Base-by-base conservation (phyloP, 2,329 filamentous ascomycete genomes). In the Paraconiothyrium sp. region DNA sequence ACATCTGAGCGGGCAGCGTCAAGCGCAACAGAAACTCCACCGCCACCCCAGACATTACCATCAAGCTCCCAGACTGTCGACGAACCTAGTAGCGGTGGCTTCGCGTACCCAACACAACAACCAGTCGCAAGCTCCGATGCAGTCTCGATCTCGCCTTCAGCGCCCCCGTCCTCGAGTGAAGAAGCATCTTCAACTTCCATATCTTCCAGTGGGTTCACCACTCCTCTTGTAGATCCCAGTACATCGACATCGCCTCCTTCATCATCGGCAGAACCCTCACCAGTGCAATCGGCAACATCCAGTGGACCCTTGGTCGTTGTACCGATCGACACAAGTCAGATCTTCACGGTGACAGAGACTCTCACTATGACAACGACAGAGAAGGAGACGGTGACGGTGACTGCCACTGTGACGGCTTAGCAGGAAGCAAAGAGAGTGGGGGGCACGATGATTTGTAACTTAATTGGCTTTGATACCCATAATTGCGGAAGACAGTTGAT, bases 331-430 rank as follows among this genome's bases (percentile, higher is more conserved):
- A 67, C 69, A 4, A 72, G 67, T 47, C 74, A 76, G 59, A 63
- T 77, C 0, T 76, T 77, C n/a, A 77, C 75, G 0, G 65, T 78
- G 16, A 78, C 76, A 1, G 72, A 69, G 10, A 76, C 74, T 14
- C 50, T 51, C 0, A 68, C 62, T 2, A 68, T 65, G 27, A 77
- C 70, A 14, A 69, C 67, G 41, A 77, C 70, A 11, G 71, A 70
- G 59, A 76, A 68, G 56, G 74, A 75, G 48, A 78, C 72, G 0
- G 66, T 72, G 1, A 74, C 66, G 1, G 71, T 67, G 46, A 77
- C 75, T 2, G 62, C 60, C 8, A 72, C 66, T 39, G 72, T 70
- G 16, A 70, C 67, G 32, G 67, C 63, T 35, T 68, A 16, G 59
- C 20, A 20, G 47, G 47, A 27, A 22, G 6, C 4, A n/a, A 49